Evolutionary conservation across 2,329 filamentous ascomycete genomes (phyloP).

Genomic region (Hypoxylon sp.): DNA sequence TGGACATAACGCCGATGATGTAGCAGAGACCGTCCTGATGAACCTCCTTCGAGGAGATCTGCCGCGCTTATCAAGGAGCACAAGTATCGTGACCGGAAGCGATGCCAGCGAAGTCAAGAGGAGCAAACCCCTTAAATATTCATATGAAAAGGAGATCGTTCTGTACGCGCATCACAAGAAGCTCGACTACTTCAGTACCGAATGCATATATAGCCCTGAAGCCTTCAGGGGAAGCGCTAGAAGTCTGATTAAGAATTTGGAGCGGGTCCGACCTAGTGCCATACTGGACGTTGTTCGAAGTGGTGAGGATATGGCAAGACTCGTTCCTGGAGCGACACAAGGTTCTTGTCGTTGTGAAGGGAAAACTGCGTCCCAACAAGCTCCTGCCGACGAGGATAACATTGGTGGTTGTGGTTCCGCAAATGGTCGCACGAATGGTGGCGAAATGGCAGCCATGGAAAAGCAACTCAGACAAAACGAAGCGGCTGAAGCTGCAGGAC

Average conservation of each 20-base stretch:
- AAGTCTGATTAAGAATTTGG: conserved; percentile 93
- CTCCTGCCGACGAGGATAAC: conserved; percentile 65
- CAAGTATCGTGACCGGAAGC: conserved; percentile 87
- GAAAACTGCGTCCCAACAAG: conserved; percentile 55
- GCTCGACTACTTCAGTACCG: conserved; percentile 97
- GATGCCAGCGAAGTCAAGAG: conserved; percentile 89
- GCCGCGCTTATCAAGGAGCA: conserved; percentile 87
- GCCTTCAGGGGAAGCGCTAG: conserved; percentile 94
- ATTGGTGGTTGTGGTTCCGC: conserved; percentile 82
- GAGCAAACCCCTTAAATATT: conserved; percentile 97
- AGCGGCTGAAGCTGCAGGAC: conserved; percentile 67
- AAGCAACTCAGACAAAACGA: conserved; percentile 77
- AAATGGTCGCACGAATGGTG: conserved; percentile 75
- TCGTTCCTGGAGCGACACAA: conserved; percentile 76
- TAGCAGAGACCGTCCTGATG: conserved; percentile 98
- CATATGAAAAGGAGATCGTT: conserved; percentile 99
- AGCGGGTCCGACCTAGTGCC: conserved; percentile 91
- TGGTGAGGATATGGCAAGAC: conserved; percentile 93
- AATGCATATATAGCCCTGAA: conserved; percentile 98
- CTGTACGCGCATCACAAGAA: conserved; percentile 97
- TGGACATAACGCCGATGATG: conserved; percentile 96
- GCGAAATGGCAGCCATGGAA: conserved; percentile 88
- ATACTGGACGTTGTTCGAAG: conserved; percentile 95
- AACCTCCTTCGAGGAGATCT: conserved; percentile 93
- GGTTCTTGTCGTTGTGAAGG: conserved; percentile 64